These are phyloP conservation scores for Dactylellina cionopaga DNA, from an alignment of 2,329 filamentous ascomycete genomes.

Conservation along the genomic window DNA sequence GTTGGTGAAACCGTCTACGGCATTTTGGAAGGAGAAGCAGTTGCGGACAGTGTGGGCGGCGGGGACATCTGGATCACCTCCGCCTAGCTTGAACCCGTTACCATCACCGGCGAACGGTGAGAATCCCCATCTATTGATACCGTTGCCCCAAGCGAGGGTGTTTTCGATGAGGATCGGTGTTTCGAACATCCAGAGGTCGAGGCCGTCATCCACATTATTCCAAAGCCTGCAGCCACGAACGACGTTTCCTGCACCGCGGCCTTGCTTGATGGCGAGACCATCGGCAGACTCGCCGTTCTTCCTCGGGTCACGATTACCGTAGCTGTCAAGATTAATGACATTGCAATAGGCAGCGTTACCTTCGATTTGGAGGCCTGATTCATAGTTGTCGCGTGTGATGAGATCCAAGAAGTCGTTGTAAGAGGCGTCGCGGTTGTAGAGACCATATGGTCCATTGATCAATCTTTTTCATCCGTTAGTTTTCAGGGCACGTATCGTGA, in stretches of 20 bases:
- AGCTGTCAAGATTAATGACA: constrained; percentile 63
- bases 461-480: constrained; percentile 43
- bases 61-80: constrained; percentile 59
- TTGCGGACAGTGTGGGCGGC: constrained; percentile 64
- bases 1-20: constrained; percentile 64
- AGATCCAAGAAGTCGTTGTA: constrained; percentile 61
- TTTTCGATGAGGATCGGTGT: constrained; percentile 63
- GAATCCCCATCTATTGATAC: constrained; percentile 64
- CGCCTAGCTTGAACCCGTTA: constrained; percentile 65
- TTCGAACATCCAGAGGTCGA: constrained; percentile 63
- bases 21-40: constrained; percentile 63
- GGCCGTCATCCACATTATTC: constrained; percentile 66
- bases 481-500: too few relatives aligned
- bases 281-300: constrained; percentile 67
- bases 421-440: constrained; percentile 59
- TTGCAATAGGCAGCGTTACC: constrained; percentile 60
- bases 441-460: constrained; percentile 61
- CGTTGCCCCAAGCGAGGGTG: constrained; percentile 64
- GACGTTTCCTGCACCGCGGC: constrained; percentile 63
- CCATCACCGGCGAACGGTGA: constrained; percentile 63
- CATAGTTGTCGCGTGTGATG: constrained; percentile 61
- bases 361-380: constrained; percentile 61
- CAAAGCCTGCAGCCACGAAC: constrained; percentile 64
- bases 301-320: constrained; percentile 64
- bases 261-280: constrained; percentile 65